These are phyloP conservation scores for Chloranthus sessilifolius DNA, from an alignment of 164 flowering plant species.

Conservation along the genomic window DNA sequence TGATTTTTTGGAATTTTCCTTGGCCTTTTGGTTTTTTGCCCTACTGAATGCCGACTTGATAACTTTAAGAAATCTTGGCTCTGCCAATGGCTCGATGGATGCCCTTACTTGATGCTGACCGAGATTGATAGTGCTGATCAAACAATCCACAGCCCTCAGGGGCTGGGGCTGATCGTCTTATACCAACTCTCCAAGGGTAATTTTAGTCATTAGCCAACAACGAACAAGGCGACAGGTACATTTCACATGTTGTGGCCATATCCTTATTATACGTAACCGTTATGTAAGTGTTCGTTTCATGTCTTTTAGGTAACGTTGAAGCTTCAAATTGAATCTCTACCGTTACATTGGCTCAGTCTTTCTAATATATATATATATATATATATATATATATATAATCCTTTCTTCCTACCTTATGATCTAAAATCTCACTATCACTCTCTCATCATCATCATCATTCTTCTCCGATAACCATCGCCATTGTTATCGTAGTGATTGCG, in stretches of 20 bases:
- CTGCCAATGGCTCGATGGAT: too few species aligned
- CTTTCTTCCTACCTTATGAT: neutral
- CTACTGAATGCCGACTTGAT: too few species aligned
- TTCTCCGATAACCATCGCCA: neutral
- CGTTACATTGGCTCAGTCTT: constrained; percentile 12
- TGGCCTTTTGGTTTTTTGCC: too few species aligned
- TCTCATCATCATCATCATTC: neutral
- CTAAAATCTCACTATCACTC: neutral
- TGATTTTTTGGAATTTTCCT: too few species aligned
- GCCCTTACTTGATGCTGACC: too few species aligned
- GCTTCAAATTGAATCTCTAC: neutral
- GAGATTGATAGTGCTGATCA: too few species aligned
- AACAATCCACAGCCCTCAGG: too few species aligned
- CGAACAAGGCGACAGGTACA: too few species aligned
- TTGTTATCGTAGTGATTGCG: neutral
- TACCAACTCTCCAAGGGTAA: too few species aligned
- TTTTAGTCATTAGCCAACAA: neutral
- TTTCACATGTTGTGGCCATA: neutral
- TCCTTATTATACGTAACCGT: neutral
- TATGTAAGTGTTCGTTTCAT: too few species aligned
- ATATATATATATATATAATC: neutral
- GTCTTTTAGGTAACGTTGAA: constrained; percentile 1
- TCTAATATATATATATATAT: neutral
- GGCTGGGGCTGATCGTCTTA: too few species aligned
- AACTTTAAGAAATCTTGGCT: too few species aligned